Evolutionary conservation across 345 rosid genomes (phyloP).

Genomic region (Geranium rotundifolium): DNA sequence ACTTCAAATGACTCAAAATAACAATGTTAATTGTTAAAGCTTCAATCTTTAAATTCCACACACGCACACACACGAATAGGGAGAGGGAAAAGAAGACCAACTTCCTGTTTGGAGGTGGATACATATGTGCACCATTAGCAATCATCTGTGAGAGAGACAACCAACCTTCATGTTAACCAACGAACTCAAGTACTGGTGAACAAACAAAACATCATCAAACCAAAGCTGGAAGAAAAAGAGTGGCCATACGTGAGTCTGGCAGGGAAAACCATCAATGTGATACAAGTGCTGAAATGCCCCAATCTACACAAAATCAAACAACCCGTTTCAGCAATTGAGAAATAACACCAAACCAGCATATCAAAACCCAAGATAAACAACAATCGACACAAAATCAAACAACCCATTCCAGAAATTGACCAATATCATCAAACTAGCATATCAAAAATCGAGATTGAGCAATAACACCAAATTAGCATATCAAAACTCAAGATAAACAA

Average conservation of each 20-base stretch:
- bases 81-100: constrained; percentile 4
- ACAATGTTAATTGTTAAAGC: background rate
- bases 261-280: constrained; percentile 34
- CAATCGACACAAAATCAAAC: background rate
- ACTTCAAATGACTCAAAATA: background rate
- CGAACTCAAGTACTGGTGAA: background rate
- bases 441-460: no score
- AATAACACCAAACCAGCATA: no score
- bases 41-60: background rate
- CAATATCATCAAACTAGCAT: background rate
- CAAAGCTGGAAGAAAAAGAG: background rate
- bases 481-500: no score
- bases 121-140: background rate
- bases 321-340: no score
- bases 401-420: background rate
- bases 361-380: no score
- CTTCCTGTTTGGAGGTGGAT: constrained; percentile 12
- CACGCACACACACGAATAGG: no score
- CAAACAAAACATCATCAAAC: background rate
- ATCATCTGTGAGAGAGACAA: constrained; percentile 22
- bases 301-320: constrained; percentile 20
- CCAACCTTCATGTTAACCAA: constrained; percentile 2
- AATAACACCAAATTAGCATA: no score
- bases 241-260: constrained; percentile 45
- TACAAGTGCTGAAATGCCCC: constrained; percentile 60